Evolutionary conservation across 345 rosid genomes (phyloP).

Genomic region (Euphorbia peplus): DNA sequence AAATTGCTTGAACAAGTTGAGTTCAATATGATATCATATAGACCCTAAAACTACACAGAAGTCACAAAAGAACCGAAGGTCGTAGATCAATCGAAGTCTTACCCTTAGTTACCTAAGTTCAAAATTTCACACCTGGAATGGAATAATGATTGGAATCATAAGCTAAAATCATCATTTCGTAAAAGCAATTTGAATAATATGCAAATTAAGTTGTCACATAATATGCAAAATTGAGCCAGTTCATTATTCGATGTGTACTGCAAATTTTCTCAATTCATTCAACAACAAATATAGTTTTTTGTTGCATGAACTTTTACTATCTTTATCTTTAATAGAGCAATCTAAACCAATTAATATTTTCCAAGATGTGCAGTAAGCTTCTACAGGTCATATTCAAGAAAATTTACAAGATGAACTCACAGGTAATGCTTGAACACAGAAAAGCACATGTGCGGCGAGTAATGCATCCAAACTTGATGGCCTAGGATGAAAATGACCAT

Average conservation of each 20-base stretch:
- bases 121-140: no score
- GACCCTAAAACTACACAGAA: not conserved
- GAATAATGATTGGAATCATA: not conserved
- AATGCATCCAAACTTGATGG: constrained; percentile 89
- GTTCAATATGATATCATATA: not conserved
- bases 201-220: not conserved
- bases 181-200: not conserved
- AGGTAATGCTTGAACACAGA: constrained; percentile 72
- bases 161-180: not conserved
- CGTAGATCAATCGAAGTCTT: not conserved
- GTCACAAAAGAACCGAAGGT: not conserved
- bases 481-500: constrained; percentile 37
- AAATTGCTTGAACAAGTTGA: not conserved
- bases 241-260: not conserved
- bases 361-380: not conserved
- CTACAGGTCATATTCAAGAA: constrained; percentile 1
- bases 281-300: not conserved
- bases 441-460: constrained; percentile 63
- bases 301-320: no score
- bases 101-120: not conserved
- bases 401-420: constrained; percentile 44
- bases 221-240: not conserved
- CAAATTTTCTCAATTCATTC: not conserved
- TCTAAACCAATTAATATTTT: constrained; percentile 11
- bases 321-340: not conserved